These are phyloP conservation scores for Neophaeococcomyces mojaviensis DNA, from an alignment of 2,329 filamentous ascomycete genomes.

Conservation along the genomic window DNA sequence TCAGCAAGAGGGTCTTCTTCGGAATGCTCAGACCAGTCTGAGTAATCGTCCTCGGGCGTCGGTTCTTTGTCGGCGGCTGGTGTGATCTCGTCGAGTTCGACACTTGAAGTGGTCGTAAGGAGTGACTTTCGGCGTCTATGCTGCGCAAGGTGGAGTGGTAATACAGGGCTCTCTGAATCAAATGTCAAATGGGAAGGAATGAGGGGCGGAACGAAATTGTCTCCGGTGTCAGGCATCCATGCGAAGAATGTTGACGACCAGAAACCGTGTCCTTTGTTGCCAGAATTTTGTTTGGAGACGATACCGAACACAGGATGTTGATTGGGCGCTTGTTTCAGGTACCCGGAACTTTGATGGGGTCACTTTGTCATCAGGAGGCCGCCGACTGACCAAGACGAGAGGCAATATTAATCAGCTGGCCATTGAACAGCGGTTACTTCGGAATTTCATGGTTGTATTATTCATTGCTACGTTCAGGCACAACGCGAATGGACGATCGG, in stretches of 20 bases:
- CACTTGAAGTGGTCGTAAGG: constrained; percentile 2
- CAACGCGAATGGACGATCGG: no score
- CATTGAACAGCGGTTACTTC: no score
- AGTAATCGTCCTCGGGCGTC: constrained; percentile 5
- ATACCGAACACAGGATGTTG: background rate
- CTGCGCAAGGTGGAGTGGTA: constrained; percentile 15
- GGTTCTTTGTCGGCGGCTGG: background rate
- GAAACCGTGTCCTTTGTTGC: constrained; percentile 3
- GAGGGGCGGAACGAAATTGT: constrained; percentile 19
- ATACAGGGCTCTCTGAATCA: constrained; percentile 9
- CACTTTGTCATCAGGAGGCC: no score
- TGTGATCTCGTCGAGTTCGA: constrained; percentile 15
- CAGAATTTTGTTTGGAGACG: background rate
- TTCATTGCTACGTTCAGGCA: no score
- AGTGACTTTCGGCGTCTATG: constrained; percentile 3
- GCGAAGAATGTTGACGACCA: constrained; percentile 8
- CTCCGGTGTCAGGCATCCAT: constrained; percentile 25
- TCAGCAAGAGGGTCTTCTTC: constrained; percentile 15
- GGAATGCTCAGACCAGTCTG: constrained; percentile 2
- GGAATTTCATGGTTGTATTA: no score
- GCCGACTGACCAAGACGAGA: no score
- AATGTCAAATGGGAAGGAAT: constrained; percentile 14
- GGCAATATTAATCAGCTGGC: no score
- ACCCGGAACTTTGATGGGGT: no score
- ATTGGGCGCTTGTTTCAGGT: background rate